These are phyloP conservation scores for Trametes cinnabarina DNA, from an alignment of 768 basidiomycete species.

Conservation along the genomic window DNA sequence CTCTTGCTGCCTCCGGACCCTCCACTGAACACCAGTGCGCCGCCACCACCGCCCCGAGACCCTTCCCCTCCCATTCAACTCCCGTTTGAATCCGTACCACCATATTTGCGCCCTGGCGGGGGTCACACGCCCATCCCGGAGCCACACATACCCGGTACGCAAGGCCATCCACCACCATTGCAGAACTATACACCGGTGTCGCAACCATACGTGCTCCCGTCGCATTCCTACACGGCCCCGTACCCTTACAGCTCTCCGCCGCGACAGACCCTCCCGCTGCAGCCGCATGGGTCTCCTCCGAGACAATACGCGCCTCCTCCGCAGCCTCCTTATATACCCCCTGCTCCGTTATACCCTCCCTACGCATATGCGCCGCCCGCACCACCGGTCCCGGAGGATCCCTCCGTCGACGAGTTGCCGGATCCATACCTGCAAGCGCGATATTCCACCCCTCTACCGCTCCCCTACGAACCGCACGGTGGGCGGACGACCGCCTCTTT, in stretches of 20 bases:
- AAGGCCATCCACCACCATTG: slow-evolving; percentile 10
- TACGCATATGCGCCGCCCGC: slow-evolving; percentile 17
- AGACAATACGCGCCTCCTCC: background rate
- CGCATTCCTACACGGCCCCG: slow-evolving; percentile 9
- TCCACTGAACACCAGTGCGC: slow-evolving; percentile 4
- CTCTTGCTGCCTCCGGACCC: slow-evolving; percentile 20
- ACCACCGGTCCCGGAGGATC: background rate
- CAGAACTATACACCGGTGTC: background rate
- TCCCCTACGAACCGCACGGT: slow-evolving; percentile 41
- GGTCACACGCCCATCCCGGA: slow-evolving; percentile 13
- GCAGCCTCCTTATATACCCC: background rate
- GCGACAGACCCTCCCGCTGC: background rate
- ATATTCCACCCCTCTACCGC: slow-evolving; percentile 54
- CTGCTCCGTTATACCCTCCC: background rate
- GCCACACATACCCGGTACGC: slow-evolving; percentile 11
- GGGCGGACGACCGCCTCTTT: slow-evolving; percentile 16
- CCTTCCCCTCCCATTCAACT: slow-evolving; percentile 6
- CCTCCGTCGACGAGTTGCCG: slow-evolving; percentile 27
- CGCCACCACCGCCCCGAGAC: background rate
- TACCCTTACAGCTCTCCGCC: slow-evolving; percentile 9
- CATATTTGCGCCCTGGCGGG: slow-evolving; percentile 8
- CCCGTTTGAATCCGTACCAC: slow-evolving; percentile 14
- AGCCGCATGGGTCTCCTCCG: background rate
- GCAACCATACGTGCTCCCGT: background rate
- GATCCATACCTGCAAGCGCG: slow-evolving; percentile 46